Base-by-base conservation (phyloP, 257 asterid genomes). In the Anisodus acutangulus region DNA sequence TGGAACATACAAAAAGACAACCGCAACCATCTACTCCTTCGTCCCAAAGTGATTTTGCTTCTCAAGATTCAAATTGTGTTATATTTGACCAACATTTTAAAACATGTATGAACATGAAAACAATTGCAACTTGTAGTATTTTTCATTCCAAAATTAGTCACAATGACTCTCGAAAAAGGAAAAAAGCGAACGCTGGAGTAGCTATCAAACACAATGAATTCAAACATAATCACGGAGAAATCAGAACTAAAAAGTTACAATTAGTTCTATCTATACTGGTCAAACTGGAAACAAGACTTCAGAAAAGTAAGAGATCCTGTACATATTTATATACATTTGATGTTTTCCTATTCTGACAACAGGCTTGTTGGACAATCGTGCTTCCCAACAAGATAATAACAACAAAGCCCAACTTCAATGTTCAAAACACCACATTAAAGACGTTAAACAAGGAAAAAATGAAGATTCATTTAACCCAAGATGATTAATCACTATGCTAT, bases 321-420 rank as follows among this genome's bases (percentile, higher is more conserved):
- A 64, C 84, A 81, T 11, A 17, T 37, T 41, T 19, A 62, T 47
- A 58, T 55, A 54, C 53, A 53, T 68, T 72, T 53, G 80, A 31
- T 57, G 13, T 82, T 68, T 55, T 79, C 82, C 79, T 49, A 80
- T 72, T 55, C 81, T 55, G 86, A 82, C 79, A 69, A 37, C 63
- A 87, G 85, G 87, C 78, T 69, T 62, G 87, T 68, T 85, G 85
- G 64, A 72, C 71, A 9, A 71, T 60, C 85, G 58, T 85, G 84
- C 66, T 71, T 83, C 82, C 81, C 89, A 69, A 71, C 79, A 57
- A 62, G 83, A 81, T 85, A 82, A 41, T 41, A 41, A 41, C 5
- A 41, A 41, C 45, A 41, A 41, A 41, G 6, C 5, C 84, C 82
- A 84, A 49, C 74, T 3, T 72, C 63, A 17, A 6, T 17, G 16